A percentile compares a stretch with the other conserved stretches of the same genome.
Evolutionary conservation across 2,329 filamentous ascomycete genomes (phyloP).

Genomic region (Plenodomus biglobosus): DNA sequence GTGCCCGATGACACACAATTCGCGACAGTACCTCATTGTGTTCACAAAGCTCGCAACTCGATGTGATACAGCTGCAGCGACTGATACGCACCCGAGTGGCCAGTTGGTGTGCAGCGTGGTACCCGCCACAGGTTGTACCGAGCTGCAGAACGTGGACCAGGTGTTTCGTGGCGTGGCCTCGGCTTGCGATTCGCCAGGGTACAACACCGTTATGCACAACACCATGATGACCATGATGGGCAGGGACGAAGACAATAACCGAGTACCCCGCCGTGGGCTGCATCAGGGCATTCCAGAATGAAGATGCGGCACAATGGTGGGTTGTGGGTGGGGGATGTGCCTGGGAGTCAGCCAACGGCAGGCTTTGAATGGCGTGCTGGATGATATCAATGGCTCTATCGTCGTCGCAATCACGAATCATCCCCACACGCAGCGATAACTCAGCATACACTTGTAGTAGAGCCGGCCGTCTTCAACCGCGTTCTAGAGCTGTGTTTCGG

Average conservation of each 20-base stretch:
- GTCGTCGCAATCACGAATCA: slow-evolving; percentile 33
- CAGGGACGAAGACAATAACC: slow-evolving; percentile 6
- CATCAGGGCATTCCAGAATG: slow-evolving; percentile 21
- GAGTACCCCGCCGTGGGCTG: slow-evolving; percentile 10
- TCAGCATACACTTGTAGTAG: slow-evolving; percentile 18
- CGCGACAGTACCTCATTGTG: slow-evolving; percentile 25
- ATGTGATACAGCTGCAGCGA: slow-evolving; percentile 15
- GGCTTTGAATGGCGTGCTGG: slow-evolving; percentile 39
- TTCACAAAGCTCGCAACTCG: slow-evolving; percentile 18
- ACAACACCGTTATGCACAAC: slow-evolving; percentile 18
- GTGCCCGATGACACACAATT: slow-evolving; percentile 18
- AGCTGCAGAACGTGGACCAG: slow-evolving; percentile 29
- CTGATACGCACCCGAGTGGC: slow-evolving; percentile 23
- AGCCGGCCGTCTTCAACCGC: slow-evolving; percentile 24
- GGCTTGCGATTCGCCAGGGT: slow-evolving; percentile 26
- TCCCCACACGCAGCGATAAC: slow-evolving; percentile 28
- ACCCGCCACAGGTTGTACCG: slow-evolving; percentile 20
- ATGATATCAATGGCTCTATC: slow-evolving; percentile 32
- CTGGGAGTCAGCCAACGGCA: slow-evolving; percentile 27
- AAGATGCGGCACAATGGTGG: slow-evolving; percentile 22
- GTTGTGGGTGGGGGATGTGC: slow-evolving; percentile 18
- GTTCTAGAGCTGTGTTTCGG: slow-evolving; percentile 29
- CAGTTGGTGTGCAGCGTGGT: slow-evolving; percentile 9
- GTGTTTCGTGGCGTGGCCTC: slow-evolving; percentile 12
- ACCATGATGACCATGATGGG: slow-evolving; percentile 22